Percentiles rank a stretch among this genome's conserved stretches.
These are phyloP conservation scores for Zangia roseola DNA, from an alignment of 768 basidiomycete genomes.

Conservation along the genomic window DNA sequence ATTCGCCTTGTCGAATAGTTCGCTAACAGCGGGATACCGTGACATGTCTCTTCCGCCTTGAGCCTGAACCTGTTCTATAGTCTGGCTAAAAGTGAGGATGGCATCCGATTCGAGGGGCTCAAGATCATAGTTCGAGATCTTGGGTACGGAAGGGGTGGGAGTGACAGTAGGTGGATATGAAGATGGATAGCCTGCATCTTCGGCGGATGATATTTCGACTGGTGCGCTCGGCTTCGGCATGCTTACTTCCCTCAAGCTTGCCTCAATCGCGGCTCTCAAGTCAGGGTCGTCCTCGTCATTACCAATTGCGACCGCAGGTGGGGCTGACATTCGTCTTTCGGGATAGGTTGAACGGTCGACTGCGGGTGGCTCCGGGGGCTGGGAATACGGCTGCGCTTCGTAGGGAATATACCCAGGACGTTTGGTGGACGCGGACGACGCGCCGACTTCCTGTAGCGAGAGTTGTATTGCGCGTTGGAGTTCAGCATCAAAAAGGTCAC, in stretches of 20 bases:
- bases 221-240: constrained; percentile 82
- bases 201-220: constrained; percentile 53
- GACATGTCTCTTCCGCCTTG: constrained; percentile 77
- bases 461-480: constrained; percentile 92
- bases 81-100: constrained; percentile 88
- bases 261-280: constrained; percentile 90
- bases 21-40: constrained; percentile 79
- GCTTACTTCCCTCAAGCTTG: constrained; percentile 82
- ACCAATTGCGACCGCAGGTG: constrained; percentile 23
- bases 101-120: constrained; percentile 79
- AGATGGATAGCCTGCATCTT: constrained; percentile 47
- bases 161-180: constrained; percentile 42
- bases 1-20: constrained; percentile 82
- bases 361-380: constrained; percentile 64
- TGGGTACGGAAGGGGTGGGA: constrained; percentile 41
- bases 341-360: constrained; percentile 57
- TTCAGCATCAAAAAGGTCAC: constrained; percentile 78
- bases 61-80: constrained; percentile 78
- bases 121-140: constrained; percentile 77
- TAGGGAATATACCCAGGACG: constrained; percentile 71
- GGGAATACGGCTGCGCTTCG: constrained; percentile 43
- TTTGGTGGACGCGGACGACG: constrained; percentile 41
- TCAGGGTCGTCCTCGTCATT: constrained; percentile 91
- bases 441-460: constrained; percentile 75
- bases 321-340: constrained; percentile 16